phyloP scores from a whole-genome alignment of 352 stramenopile genomes.

The Halophytophthora polymorphica region DNA sequence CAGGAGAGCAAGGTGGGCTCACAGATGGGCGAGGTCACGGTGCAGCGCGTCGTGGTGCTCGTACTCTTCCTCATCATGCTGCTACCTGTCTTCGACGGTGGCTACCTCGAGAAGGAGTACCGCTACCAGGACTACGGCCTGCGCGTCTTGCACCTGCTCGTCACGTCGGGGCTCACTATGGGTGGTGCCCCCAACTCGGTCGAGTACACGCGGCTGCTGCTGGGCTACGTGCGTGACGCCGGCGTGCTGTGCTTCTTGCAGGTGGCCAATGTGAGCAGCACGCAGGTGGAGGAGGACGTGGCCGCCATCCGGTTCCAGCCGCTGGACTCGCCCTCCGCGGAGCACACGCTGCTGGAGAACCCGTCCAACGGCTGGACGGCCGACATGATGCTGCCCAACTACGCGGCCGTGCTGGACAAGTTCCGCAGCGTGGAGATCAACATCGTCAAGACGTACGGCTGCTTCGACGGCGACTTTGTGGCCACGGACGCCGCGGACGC shows the following conservation, averaged over 20 bases:
- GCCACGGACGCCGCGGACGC: constrained; percentile 44
- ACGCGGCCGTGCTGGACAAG: constrained; percentile 31
- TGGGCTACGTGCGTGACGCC: constrained; percentile 64
- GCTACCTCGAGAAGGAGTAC: constrained; percentile 74
- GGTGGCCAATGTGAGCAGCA: constrained; percentile 51
- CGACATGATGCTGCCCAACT: constrained; percentile 31
- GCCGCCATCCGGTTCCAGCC: constrained; percentile 49
- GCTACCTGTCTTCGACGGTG: constrained; percentile 83
- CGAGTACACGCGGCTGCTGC: constrained; percentile 56
- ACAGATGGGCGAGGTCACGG: constrained; percentile 87
- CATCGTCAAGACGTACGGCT: constrained; percentile 76
- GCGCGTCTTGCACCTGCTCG: constrained; percentile 64
- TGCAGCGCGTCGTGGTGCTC: constrained; percentile 85
- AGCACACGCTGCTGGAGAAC: constrained; percentile 57
- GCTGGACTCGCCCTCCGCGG: constrained; percentile 19
- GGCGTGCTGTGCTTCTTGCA: constrained; percentile 54
- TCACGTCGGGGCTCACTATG: constrained; percentile 49
- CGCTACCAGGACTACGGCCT: constrained; percentile 86
- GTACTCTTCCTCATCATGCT: constrained; percentile 89
- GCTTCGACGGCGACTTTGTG: constrained; percentile 63
- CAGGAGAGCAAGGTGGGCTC: constrained; percentile 88
- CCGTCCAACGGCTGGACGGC: constrained; percentile 56
- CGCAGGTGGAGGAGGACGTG: constrained; percentile 30
- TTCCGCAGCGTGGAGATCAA: constrained; percentile 63
- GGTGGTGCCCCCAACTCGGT: constrained; percentile 21